phyloP scores from a whole-genome alignment of 345 rosid species.

The Odontarrhena argentea region DNA sequence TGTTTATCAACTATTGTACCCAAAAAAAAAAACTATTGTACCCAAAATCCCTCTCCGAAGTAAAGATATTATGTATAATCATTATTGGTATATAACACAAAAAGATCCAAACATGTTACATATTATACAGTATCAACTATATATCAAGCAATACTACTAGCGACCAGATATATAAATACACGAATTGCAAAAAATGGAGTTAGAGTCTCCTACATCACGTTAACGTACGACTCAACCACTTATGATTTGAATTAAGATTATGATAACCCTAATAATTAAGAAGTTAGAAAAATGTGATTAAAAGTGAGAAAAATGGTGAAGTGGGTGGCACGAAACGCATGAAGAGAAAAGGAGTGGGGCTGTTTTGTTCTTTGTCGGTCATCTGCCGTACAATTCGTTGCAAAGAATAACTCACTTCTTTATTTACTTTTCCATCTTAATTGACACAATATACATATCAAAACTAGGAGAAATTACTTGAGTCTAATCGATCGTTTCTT shows the following conservation, averaged over 20 bases:
- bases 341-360: constrained; percentile 38
- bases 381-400: constrained; percentile 27
- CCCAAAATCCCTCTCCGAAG: too few species aligned
- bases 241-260: not conserved
- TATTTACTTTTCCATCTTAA: not conserved
- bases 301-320: constrained; percentile 23
- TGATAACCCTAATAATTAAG: not conserved
- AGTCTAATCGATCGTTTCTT: not conserved
- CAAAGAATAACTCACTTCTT: constrained; percentile 31
- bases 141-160: too few species aligned
- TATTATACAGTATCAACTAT: too few species aligned
- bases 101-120: too few species aligned
- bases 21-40: too few species aligned
- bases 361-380: constrained; percentile 35
- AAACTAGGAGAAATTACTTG: not conserved
- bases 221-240: not conserved
- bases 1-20: too few species aligned
- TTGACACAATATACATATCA: too few species aligned
- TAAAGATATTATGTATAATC: too few species aligned
- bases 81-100: too few species aligned
- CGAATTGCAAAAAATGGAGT: not conserved
- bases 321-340: constrained; percentile 43
- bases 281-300: constrained; percentile 6
- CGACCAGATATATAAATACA: not conserved
- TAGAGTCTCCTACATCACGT: not conserved